Evolutionary conservation across 78 protist species (phyloP).

Genomic region (Planoprotostelium fungivorum): DNA sequence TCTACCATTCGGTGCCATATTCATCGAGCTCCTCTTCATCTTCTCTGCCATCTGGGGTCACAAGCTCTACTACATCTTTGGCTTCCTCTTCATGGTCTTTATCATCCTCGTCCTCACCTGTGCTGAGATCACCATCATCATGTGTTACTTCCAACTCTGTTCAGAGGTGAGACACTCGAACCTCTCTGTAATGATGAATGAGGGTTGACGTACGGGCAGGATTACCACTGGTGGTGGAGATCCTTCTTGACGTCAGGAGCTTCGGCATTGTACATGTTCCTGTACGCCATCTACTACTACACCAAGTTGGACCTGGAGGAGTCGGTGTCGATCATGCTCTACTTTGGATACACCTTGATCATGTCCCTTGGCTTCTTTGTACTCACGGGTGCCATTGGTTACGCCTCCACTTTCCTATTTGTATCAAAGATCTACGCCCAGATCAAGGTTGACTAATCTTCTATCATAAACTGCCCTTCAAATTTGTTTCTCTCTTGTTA

Average conservation of each 20-base stretch:
- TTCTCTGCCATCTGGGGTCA: conserved; percentile 83
- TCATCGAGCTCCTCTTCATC: conserved; percentile 93
- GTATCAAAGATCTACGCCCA: conserved; percentile 78
- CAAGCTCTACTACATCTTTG: conserved; percentile 91
- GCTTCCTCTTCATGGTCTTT: conserved; percentile 91
- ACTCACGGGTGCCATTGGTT: conserved; percentile 87
- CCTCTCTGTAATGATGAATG: not conserved
- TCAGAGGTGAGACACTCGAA: conserved; percentile 39
- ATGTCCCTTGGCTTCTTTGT: conserved; percentile 77
- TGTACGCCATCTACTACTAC: conserved; percentile 82
- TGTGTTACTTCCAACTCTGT: conserved; percentile 94
- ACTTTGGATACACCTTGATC: conserved; percentile 88
- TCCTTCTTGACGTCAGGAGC: conserved; percentile 84
- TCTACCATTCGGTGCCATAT: conserved; percentile 94
- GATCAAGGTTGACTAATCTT: conserved; percentile 40
- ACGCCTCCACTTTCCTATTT: conserved; percentile 66
- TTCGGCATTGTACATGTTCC: conserved; percentile 85
- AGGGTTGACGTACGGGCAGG: conserved; percentile 23
- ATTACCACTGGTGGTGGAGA: conserved; percentile 98
- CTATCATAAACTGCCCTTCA: no score
- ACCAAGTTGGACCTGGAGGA: conserved; percentile 60
- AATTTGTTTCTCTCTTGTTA: no score
- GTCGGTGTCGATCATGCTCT: conserved; percentile 51
- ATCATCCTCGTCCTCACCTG: conserved; percentile 82
- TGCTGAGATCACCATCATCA: conserved; percentile 89